phyloP scores from a whole-genome alignment of 345 rosid genomes.

The Populus deltoides region DNA sequence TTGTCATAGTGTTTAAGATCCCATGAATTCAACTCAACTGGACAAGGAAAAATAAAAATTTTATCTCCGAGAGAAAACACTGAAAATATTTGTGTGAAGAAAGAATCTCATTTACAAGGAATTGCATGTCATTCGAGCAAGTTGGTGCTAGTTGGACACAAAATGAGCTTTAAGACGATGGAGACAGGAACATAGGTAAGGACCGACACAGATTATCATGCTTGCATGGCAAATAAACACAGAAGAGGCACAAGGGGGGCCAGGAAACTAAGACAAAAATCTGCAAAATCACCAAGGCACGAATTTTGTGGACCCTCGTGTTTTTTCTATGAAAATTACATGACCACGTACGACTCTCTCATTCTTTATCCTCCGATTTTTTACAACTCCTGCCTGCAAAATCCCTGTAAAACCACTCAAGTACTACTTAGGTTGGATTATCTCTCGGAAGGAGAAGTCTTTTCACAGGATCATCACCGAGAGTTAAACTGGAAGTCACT shows the following conservation, averaged over 20 bases:
- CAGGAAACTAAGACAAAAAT: background rate
- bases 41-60: background rate
- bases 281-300: background rate
- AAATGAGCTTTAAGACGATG: background rate
- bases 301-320: background rate
- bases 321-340: background rate
- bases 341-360: background rate
- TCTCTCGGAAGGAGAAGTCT: background rate
- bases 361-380: background rate
- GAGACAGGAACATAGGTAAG: background rate
- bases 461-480: background rate
- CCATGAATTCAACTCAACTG: no score
- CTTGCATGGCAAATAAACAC: background rate
- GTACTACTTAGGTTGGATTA: background rate
- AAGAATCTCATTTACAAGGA: background rate
- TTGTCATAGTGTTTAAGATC: no score
- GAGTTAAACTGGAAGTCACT: background rate
- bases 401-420: background rate
- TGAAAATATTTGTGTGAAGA: background rate
- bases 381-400: background rate
- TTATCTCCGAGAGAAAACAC: background rate
- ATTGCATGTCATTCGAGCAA: background rate
- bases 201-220: background rate
- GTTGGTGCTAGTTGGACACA: background rate
- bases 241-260: background rate